Base-by-base conservation (phyloP, 2,329 filamentous ascomycete species). In the Hymenoscyphus scutula region DNA sequence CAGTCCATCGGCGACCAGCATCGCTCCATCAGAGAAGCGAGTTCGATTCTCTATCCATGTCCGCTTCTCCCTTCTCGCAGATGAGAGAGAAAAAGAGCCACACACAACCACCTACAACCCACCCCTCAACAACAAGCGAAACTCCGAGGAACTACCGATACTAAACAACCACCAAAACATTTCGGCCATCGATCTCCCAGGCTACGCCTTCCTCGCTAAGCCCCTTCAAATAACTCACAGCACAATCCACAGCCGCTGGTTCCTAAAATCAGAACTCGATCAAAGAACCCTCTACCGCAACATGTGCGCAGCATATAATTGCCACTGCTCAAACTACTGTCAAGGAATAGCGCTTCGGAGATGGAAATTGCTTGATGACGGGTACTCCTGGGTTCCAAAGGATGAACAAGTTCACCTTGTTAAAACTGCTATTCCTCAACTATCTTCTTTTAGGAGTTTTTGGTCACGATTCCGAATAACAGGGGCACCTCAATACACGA, bases 181-280 rank as follows among this genome's bases (percentile, higher is more conserved):
- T 19, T 59, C 53, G 17, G 25, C 25, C 37, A 57, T 68, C 62
- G 59, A 61, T 55, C 19, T 61, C n/a, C 37, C 53, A n/a, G 62
- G 59, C 6, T 69, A 66, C 57, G 61, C 58, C 23, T 61, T 58
- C 29, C 63, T 68, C 30, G 17, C n/a, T 7, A 59, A 61, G n/a
- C 58, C 64, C 1, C 48, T 65, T 4, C 19, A 54, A 23, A 61
- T 70, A 10, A 54, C 62, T 62, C 61, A 61, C 58, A 60, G 56
- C 55, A 32, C 51, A 1, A 63, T 70, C 34, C 55, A 66, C 11
- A 10, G 56, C 25, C 63, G 65, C 3, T 67, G 60, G 55, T 57
- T 67, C 51, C 66, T 71, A 51, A 58, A 32, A 11, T 56, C 53
- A 0, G 68, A 70, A 38, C 34, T 70, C 27, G 23, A 62, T 15